Evolutionary conservation across 441 rosid genomes (phyloP).

Genomic region (Flueggea neowawraea): DNA sequence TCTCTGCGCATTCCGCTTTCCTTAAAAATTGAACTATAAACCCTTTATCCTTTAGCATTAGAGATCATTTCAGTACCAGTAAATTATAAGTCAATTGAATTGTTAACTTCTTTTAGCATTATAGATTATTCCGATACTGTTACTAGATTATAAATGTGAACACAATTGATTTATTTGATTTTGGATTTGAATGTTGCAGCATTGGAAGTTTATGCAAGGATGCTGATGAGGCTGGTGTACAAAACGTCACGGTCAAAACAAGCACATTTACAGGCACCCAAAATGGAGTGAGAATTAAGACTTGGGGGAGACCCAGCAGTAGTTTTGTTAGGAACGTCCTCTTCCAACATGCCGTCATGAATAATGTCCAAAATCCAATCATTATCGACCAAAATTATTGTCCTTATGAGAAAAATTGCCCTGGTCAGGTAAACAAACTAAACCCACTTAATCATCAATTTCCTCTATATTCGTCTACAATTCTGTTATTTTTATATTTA

Average conservation of each 20-base stretch:
- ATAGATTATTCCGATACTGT: too few species aligned
- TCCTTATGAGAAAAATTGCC: slow-evolving; percentile 38
- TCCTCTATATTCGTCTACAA: too few species aligned
- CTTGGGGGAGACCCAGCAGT: slow-evolving; percentile 55
- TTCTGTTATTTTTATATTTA: too few species aligned
- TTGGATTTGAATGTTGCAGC: slow-evolving; percentile 17
- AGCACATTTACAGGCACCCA: slow-evolving; percentile 41
- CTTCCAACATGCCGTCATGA: slow-evolving; percentile 43
- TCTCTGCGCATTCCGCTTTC: too few species aligned
- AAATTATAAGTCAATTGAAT: too few species aligned
- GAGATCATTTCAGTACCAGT: too few species aligned
- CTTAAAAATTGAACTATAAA: too few species aligned
- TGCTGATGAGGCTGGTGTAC: slow-evolving; percentile 40
- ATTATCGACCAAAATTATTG: slow-evolving; percentile 65
- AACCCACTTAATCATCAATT: too few species aligned
- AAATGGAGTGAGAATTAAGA: slow-evolving; percentile 65
- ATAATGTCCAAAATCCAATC: slow-evolving; percentile 41
- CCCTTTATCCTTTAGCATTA: too few species aligned
- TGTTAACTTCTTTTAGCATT: too few species aligned
- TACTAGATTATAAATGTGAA: too few species aligned
- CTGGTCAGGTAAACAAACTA: slow-evolving; percentile 34
- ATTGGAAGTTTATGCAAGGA: slow-evolving; percentile 61
- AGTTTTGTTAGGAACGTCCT: slow-evolving; percentile 37
- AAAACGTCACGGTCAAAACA: slow-evolving; percentile 44
- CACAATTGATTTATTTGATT: too few species aligned